These are phyloP conservation scores for Podaxis mareebaensis DNA, from an alignment of 768 basidiomycete genomes.

Conservation along the genomic window DNA sequence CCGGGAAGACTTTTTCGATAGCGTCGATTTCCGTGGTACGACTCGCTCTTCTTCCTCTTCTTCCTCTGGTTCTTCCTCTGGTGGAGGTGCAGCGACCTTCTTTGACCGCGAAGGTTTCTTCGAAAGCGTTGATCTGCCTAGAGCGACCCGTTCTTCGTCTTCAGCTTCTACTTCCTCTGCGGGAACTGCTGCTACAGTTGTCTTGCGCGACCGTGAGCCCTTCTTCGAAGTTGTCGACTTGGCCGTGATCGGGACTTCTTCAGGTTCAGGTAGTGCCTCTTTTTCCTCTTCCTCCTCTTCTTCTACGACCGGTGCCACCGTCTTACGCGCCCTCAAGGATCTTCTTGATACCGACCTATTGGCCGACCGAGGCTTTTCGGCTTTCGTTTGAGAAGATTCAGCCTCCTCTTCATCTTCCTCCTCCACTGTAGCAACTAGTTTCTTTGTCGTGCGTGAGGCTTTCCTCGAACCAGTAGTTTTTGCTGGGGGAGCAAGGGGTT, in stretches of 20 bases:
- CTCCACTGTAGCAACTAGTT: not conserved
- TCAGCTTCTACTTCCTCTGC: slow-evolving; percentile 22
- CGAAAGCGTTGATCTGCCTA: not conserved
- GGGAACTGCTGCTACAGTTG: not conserved
- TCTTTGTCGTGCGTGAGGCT: not conserved
- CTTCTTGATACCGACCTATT: slow-evolving; percentile 1
- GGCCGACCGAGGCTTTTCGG: not conserved
- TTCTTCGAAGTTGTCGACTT: slow-evolving; percentile 1
- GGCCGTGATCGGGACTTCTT: not conserved
- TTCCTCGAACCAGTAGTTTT: slow-evolving; percentile 9
- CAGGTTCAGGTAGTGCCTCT: not conserved
- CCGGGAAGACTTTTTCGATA: slow-evolving; percentile 28
- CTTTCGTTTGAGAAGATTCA: not conserved
- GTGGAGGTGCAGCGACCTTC: slow-evolving; percentile 27
- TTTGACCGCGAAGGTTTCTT: slow-evolving; percentile 4
- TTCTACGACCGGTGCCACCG: not conserved
- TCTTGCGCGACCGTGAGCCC: slow-evolving; percentile 4
- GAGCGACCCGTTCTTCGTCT: not conserved
- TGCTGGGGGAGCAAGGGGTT: slow-evolving; percentile 26
- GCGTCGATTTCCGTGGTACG: not conserved
- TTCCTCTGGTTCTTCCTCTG: slow-evolving; percentile 25
- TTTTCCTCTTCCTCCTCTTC: not conserved
- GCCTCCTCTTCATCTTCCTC: not conserved
- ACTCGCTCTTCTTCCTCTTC: not conserved
- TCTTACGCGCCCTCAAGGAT: not conserved